Evolutionary conservation across 306 rosid genomes (phyloP).

Genomic region (Trichosanthes truncata): DNA sequence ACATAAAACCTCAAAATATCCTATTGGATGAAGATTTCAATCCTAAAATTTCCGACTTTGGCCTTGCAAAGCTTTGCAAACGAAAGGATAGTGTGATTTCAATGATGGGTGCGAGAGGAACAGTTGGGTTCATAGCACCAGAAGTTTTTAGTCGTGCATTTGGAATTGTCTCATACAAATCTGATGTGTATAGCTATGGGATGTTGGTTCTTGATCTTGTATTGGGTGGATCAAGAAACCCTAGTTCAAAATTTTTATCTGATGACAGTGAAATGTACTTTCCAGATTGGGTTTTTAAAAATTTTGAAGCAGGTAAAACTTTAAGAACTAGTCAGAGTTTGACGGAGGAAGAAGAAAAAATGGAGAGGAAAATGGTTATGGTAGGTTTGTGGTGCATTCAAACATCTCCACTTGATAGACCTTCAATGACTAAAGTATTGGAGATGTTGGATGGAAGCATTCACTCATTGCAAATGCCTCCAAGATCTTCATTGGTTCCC

Average conservation of each 20-base stretch:
- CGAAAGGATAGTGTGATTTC: neutral
- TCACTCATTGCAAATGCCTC: neutral
- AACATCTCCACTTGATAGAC: neutral
- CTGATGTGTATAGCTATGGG: slow-evolving; percentile 1
- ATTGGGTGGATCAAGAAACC: neutral
- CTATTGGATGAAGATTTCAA: neutral
- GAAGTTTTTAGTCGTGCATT: neutral
- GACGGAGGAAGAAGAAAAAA: neutral
- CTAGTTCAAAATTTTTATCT: neutral
- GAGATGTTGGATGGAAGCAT: neutral
- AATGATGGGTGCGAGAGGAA: neutral
- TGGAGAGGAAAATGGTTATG: neutral
- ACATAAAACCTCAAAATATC: slow-evolving; percentile 8
- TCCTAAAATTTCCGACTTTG: slow-evolving; percentile 11
- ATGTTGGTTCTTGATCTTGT: neutral
- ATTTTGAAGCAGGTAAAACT: neutral
- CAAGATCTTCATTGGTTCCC: neutral
- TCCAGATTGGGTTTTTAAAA: neutral
- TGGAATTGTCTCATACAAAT: neutral
- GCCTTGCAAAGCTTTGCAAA: slow-evolving; percentile 4
- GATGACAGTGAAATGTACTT: neutral
- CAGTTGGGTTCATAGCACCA: neutral
- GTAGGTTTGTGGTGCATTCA: slow-evolving; percentile 5
- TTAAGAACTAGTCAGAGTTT: neutral
- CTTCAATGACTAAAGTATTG: neutral